phyloP scores from a whole-genome alignment of 805 yeast genomes.

The Candida corydali region DNA sequence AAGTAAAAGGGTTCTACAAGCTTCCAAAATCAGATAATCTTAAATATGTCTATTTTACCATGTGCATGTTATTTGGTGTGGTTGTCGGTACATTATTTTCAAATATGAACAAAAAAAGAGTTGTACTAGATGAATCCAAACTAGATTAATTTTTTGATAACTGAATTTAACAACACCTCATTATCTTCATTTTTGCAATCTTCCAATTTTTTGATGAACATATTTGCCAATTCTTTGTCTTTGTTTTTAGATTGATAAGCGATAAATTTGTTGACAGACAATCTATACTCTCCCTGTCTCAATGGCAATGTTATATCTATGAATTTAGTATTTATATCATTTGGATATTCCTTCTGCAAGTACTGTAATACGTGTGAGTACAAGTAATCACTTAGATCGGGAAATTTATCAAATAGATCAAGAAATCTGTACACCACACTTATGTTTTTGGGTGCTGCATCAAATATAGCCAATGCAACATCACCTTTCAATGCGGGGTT shows the following conservation, averaged over 20 bases:
- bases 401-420: slow-evolving; percentile 62
- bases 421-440: slow-evolving; percentile 42
- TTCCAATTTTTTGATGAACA: slow-evolving; percentile 12
- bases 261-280: slow-evolving; percentile 65
- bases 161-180: slow-evolving; percentile 30
- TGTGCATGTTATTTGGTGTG: slow-evolving; percentile 2
- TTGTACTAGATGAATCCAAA: slow-evolving; percentile 17
- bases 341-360: slow-evolving; percentile 40
- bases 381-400: slow-evolving; percentile 62
- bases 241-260: slow-evolving; percentile 50
- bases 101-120: slow-evolving; percentile 4
- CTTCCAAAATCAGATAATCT: slow-evolving; percentile 20
- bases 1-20: slow-evolving; percentile 36
- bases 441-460: slow-evolving; percentile 28
- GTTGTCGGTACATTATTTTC: slow-evolving; percentile 1
- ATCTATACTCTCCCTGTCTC: slow-evolving; percentile 63
- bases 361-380: slow-evolving; percentile 59
- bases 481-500: slow-evolving; percentile 65
- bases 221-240: slow-evolving; percentile 9
- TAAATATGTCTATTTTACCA: slow-evolving; percentile 1
- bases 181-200: slow-evolving; percentile 14
- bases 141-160: slow-evolving; percentile 32
- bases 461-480: slow-evolving; percentile 40
- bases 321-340: slow-evolving; percentile 37
- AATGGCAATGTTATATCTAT: slow-evolving; percentile 66